Conservation (phyloP, 306 rosid genomes). For the Inga laurina region DNA sequence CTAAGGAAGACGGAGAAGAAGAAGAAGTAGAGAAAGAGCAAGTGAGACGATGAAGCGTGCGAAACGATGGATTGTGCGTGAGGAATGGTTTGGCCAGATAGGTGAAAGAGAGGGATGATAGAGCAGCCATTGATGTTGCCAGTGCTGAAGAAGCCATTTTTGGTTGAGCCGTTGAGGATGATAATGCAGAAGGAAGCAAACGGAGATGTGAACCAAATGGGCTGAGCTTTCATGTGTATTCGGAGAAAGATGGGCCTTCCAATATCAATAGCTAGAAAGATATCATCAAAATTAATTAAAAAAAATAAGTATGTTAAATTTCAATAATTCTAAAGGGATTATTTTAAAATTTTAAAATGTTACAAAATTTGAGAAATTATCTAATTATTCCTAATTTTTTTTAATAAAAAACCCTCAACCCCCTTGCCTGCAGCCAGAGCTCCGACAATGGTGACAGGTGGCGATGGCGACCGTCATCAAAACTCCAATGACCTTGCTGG, state of each 20-base stretch:
- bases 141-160: conserved; percentile 28
- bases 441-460: no score
- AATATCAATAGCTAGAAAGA: no score
- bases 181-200: not conserved
- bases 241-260: not conserved
- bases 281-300: no score
- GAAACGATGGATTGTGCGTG: conserved; percentile 40
- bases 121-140: conserved; percentile 38
- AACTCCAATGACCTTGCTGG: no score
- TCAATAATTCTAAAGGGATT: no score
- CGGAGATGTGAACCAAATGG: not conserved
- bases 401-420: no score
- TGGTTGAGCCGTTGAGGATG: not conserved
- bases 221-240: not conserved
- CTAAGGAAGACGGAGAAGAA: conserved; percentile 44
- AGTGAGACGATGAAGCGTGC: conserved; percentile 56
- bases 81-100: conserved; percentile 46
- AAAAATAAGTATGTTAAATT: no score
- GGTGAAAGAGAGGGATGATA: conserved; percentile 44
- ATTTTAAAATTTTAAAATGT: no score
- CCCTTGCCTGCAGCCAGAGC: fast-evolving
- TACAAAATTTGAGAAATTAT: no score
- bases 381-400: no score
- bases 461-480: no score
- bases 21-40: conserved; percentile 49